Percentiles rank a stretch among this genome's conserved stretches.
Evolutionary conservation across 768 basidiomycete species (phyloP).

Genomic region (Xanthoconium purpureum): DNA sequence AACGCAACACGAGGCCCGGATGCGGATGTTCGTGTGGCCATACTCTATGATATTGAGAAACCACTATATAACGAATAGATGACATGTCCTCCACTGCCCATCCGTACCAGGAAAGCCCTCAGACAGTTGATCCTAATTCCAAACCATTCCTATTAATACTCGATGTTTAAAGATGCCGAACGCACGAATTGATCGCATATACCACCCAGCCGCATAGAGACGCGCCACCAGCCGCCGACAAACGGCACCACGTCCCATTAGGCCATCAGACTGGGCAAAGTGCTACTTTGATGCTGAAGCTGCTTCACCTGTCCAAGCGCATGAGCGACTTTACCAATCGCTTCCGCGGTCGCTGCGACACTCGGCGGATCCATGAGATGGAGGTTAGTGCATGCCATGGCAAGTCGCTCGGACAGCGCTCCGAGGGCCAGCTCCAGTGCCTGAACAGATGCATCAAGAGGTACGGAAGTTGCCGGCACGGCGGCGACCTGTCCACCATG

Average conservation of each 20-base stretch:
- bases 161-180: not conserved
- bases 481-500: slow-evolving; percentile 14
- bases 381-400: slow-evolving; percentile 39
- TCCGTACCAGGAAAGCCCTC: not conserved
- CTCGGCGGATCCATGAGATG: slow-evolving; percentile 42
- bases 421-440: slow-evolving; percentile 55
- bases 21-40: not conserved
- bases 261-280: slow-evolving; percentile 11
- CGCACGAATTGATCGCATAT: not conserved
- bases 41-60: not conserved
- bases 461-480: slow-evolving; percentile 7
- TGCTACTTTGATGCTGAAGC: slow-evolving; percentile 41
- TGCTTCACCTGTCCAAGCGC: slow-evolving; percentile 60
- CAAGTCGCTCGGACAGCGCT: slow-evolving; percentile 49
- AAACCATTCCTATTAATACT: too few relatives aligned
- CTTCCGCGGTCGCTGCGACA: slow-evolving; percentile 62
- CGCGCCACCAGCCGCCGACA: slow-evolving; percentile 11
- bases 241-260: slow-evolving; percentile 1
- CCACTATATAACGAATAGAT: not conserved
- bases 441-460: slow-evolving; percentile 34
- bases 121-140: not conserved
- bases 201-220: slow-evolving; percentile 4
- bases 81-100: not conserved
- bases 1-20: slow-evolving; percentile 5
- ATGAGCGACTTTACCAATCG: slow-evolving; percentile 61